Base-by-base conservation (phyloP, 2,329 filamentous ascomycete genomes). In the Parafenestella ontariensis region DNA sequence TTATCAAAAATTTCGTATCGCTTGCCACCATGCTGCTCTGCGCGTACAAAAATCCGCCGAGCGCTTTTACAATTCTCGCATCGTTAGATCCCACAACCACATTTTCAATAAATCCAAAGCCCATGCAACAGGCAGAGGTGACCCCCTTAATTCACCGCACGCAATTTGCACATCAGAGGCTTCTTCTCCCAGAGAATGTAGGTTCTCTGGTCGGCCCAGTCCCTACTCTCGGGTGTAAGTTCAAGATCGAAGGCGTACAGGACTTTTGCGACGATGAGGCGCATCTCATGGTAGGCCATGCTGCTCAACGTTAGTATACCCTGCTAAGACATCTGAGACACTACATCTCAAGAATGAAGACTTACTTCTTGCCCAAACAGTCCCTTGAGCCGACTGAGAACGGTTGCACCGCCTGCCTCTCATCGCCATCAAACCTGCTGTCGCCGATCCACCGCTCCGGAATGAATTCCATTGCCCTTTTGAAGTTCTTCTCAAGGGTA, bases 301-400 rank as follows among this genome's bases (percentile, higher is more conserved):
- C 72, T 76, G 26, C 1, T 36, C 7, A 21, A 11, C 11, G 33
- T 66, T 41, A 64, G 61, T 29, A 48, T 39, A 31, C 10, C 39
- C 17, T 11, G 15, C 1, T 44, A 9, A 31, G 7, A 5, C 8
- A 1, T 33, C 11, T 15, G 6, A 47, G 36, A 20, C 18, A 26
- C 23, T 23, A n/a, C 31, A 17, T 17, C 11, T 18, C n/a, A 24
- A 43, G 17, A 29, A 13, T 40, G 3, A 17, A 29, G 10, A 67
- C 71, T 54, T 62, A 75, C 72, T 75, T 74, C 58, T 73, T 75
- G 3, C 73, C 73, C 18, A 76, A 34, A 43, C 74, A 76, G 37
- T 76, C 70, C 28, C 80, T 66, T 0, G 77, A 70, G 0, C 81
- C 81, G 28, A 76, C 68, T 1, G 73, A 77, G 59, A 83, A 83